Evolutionary conservation across 805 yeast genomes (phyloP).

Genomic region (Kodamaea neixiangensis): DNA sequence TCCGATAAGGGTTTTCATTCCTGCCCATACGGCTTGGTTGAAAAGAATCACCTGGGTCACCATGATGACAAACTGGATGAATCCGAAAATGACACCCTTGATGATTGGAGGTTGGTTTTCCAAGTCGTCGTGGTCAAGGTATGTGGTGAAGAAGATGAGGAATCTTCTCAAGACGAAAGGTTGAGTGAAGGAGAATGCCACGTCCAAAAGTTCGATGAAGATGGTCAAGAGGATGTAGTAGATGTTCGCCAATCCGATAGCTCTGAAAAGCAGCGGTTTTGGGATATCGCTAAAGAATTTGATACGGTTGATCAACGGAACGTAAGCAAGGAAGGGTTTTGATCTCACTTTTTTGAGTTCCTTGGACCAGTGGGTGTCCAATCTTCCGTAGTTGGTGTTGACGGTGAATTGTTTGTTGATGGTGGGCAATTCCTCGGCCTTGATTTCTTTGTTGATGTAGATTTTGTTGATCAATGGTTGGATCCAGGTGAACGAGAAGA

Average conservation of each 20-base stretch:
- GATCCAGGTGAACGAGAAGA: slow-evolving; percentile 29
- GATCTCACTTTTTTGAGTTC: slow-evolving; percentile 16
- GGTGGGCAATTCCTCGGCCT: slow-evolving; percentile 19
- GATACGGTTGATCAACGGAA: slow-evolving; percentile 9
- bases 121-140: slow-evolving; percentile 6
- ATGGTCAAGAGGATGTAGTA: slow-evolving; percentile 14
- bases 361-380: slow-evolving; percentile 26
- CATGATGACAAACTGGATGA: slow-evolving; percentile 27
- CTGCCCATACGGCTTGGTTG: slow-evolving; percentile 21
- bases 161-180: slow-evolving; percentile 35
- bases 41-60: slow-evolving; percentile 24
- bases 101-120: slow-evolving; percentile 25
- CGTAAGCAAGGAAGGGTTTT: slow-evolving; percentile 10
- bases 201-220: slow-evolving; percentile 25
- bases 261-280: slow-evolving; percentile 23
- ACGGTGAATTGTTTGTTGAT: slow-evolving; percentile 10
- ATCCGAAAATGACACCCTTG: slow-evolving; percentile 27
- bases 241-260: slow-evolving; percentile 21
- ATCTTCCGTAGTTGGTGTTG: slow-evolving; percentile 19
- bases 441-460: slow-evolving; percentile 24
- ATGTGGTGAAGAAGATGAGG: slow-evolving; percentile 26
- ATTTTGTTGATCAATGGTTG: slow-evolving; percentile 27
- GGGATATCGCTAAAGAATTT: slow-evolving; percentile 10
- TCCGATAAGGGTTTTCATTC: slow-evolving; percentile 16
- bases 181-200: slow-evolving; percentile 22